Evolutionary conservation across 139 green algal species (phyloP), one percentile per base, ranked within the genome.

Genomic region (Eudorina sp.): DNA sequence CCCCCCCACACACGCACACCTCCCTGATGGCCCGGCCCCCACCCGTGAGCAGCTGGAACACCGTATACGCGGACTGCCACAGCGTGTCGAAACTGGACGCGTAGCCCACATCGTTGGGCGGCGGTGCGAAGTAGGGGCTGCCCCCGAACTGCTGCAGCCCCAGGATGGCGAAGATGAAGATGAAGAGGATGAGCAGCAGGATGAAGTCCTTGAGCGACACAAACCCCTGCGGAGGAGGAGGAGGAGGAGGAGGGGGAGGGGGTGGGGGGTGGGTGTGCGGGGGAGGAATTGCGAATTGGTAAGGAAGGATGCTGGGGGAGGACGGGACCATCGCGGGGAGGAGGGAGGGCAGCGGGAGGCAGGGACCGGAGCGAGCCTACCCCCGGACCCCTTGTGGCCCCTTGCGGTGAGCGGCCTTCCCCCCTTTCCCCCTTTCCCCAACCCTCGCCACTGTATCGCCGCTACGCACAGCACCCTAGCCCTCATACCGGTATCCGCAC

Each of bases 101-200:
- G 53, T 69, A 85, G 81, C 74, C 68, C 25, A 91, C 86, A n/a
- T 55, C 29, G 31, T 53, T 81, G 19, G 75, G n/a, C 43, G 80
- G 73, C 53, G 76, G 73, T n/a, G 76, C 82, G 70, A 83, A 91
- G 60, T 68, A 51, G 16, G 66, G 11, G 16, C 34, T 62, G 36
- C 93, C 93, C 3, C 69, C 89, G 53, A 94, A 94, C 34, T 92
- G 74, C 53, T 95, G 76, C 46, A 94, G 75, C 1, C 93, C 93
- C 43, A 95, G 64, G 29, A 95, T 90, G 27, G 83, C 89, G 48
- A 93, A 94, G 40, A 95, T 86, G 60, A 93, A 93, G 31, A 95
- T 79, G 81, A 92, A 85, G 66, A 92, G 72, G 53, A 80, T 0
- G 23, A 95, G 81, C 38, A 92, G 70, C 48, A 92, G 55, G 25